Conservation (phyloP, 202 grass and related monocot genomes). For the Brachypodium distachyon region DNA sequence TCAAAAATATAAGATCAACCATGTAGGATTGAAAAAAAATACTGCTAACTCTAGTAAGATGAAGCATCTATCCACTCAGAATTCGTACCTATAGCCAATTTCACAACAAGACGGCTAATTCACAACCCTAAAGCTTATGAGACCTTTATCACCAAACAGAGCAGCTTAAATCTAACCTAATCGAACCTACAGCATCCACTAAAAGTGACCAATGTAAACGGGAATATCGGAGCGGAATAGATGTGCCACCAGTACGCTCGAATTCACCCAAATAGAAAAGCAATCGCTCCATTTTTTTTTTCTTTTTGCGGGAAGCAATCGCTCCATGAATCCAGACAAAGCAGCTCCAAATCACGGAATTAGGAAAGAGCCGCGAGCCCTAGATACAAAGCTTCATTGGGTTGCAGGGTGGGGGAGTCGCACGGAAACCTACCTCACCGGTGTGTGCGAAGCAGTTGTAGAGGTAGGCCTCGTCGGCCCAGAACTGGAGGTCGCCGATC, state of each 20-base stretch:
- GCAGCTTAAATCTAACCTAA: neutral
- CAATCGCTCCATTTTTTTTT: neutral
- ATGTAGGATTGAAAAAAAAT: neutral
- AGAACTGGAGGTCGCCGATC: constrained; percentile 99
- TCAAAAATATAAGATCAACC: neutral
- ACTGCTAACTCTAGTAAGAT: neutral
- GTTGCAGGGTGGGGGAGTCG: neutral
- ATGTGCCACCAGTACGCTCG: neutral
- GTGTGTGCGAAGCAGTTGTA: constrained; percentile 85
- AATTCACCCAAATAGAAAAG: neutral
- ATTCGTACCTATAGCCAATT: neutral
- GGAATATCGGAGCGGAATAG: no score
- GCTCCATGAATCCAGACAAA: neutral
- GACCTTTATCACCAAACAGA: neutral
- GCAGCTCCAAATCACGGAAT: neutral
- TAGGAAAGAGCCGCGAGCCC: neutral
- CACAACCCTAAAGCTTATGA: constrained; percentile 17
- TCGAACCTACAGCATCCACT: neutral
- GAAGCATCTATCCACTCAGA: neutral
- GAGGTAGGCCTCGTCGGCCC: constrained; percentile 97
- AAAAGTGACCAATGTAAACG: no score
- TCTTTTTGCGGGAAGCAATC: no score
- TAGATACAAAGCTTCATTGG: neutral
- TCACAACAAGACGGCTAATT: neutral
- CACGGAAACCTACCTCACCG: constrained; percentile 53